Evolutionary conservation across 2,329 filamentous ascomycete species (phyloP).

Genomic region (Clonostachys rhizophaga): DNA sequence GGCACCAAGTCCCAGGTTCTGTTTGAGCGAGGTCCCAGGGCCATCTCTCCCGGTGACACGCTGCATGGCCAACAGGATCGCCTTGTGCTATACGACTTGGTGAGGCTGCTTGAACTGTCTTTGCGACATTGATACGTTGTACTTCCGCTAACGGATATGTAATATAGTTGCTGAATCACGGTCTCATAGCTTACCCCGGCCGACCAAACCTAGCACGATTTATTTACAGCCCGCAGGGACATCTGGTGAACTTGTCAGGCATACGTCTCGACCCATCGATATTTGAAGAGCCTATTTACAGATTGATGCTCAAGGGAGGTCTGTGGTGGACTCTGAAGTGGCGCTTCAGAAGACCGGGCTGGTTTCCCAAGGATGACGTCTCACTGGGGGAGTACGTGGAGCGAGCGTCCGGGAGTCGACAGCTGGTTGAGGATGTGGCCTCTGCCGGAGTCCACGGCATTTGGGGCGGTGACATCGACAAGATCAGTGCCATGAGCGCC

Average conservation of each 20-base stretch:
- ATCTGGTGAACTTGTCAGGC: too few relatives aligned
- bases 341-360: not conserved
- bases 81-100: constrained; percentile 65
- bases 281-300: not conserved
- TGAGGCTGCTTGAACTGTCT: constrained; percentile 52
- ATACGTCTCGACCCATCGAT: too few relatives aligned
- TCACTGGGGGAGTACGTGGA: constrained; percentile 30
- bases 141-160: not conserved
- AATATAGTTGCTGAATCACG: not conserved
- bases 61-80: constrained; percentile 22
- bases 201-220: not conserved
- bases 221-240: not conserved
- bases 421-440: constrained; percentile 61
- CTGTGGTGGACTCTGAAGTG: not conserved
- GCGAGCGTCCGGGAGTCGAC: constrained; percentile 15
- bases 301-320: not conserved
- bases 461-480: constrained; percentile 83
- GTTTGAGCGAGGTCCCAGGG: constrained; percentile 82
- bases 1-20: constrained; percentile 54
- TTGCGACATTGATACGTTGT: not conserved
- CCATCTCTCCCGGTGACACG: constrained; percentile 49
- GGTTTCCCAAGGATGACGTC: constrained; percentile 16
- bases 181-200: not conserved
- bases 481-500: constrained; percentile 68
- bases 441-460: constrained; percentile 83